Evolutionary conservation across 371 early-diverging fungal species (phyloP), one percentile per base, ranked within the genome.

Genomic region (Zychaea mexicana): DNA sequence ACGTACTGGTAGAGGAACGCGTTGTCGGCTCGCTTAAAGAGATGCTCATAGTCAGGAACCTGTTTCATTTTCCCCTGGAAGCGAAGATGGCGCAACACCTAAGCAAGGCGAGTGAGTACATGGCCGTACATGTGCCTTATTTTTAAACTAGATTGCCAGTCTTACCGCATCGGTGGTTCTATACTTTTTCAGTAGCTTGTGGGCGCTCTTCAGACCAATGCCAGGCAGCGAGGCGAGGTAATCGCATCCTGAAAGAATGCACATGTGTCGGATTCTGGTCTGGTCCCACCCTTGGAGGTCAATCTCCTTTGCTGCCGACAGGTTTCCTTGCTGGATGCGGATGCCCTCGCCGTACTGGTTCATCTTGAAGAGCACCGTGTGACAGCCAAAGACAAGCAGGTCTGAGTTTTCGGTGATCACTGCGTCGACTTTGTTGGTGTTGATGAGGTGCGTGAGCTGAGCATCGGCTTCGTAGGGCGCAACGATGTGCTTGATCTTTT

Each of bases 401-500:
- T 99, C 99, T 3, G 97, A 96, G 75, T 99, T 99, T 80, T 99
- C 99, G 0, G 99, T 97, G 9, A 99, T 81, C 19, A 97, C 86
- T 2, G 91, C 96, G 27, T 87, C 77, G 12, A 94, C 92, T 17
- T 89, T 55, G 12, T 90, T 89, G 9, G 76, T 84, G 19, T 85
- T 83, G 32, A 91, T 81, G 19, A 99, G 75, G 70, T 88, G 98
- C 0, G 94, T 90, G 36, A 99, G 79, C 73, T 99, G 99, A 1
- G 99, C 96, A 78, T 99, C 99, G 0, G 99, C 97, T 74, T 99
- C 99, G 66, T 97, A 99, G 0, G 99, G 99, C 5, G 99, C 96
- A 1, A 98, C 94, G 7, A 99, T 79, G 74, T 85, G 94, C 45
- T 89, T 76, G 26, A 99, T 82, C 17, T 83, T 79, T 28, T 80